Evolutionary conservation across 2,329 filamentous ascomycete genomes (phyloP), one percentile per base, ranked within the genome.

Genomic region (Diaporthe sp.): DNA sequence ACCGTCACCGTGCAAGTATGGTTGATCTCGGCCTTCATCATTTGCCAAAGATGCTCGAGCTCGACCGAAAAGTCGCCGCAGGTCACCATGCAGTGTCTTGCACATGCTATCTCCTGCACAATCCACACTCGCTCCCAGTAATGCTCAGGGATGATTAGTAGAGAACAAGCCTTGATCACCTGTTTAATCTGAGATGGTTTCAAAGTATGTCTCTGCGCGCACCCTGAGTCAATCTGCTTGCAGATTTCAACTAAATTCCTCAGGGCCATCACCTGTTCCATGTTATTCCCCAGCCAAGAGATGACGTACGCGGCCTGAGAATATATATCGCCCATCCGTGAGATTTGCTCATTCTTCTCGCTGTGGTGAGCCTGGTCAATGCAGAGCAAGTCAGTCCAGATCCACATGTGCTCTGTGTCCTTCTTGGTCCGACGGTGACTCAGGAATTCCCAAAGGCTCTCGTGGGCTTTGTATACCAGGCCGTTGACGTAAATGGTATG

Each of bases 1-100:
- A n/a, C n/a, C n/a, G n/a, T n/a, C n/a, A n/a, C n/a, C 13, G 25
- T 22, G 8, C 7, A 19, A 1, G 15, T 1, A 33, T 0, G 0
- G 17, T 55, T 17, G 52, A 33, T 19, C 1, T 22, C 10, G 17
- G 13, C 10, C 22, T 55, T 10, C 28, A 55, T 33, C 52, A 9
- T 30, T 0, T 2, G 52, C 15, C 19, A 0, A 4, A 55, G 52
- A 3, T 19, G 15, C 3, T 12, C 28, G 2, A 55, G 25, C 7
- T 33, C 22, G 52, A 55, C 15, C 2, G 17, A 22, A 0, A 9
- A 19, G 8, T 55, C 28, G 17, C 52, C 52, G 28, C 3, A 5
- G 1, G 52, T 28, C 52, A 55, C 52, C 17, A 55, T 55, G 25
- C 52, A 55, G 6, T 12, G 0, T 5, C 8, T 12, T 33, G 28